Evolutionary conservation across 179 eudicot genomes (phyloP).

Genomic region (Spinacia oleracea): DNA sequence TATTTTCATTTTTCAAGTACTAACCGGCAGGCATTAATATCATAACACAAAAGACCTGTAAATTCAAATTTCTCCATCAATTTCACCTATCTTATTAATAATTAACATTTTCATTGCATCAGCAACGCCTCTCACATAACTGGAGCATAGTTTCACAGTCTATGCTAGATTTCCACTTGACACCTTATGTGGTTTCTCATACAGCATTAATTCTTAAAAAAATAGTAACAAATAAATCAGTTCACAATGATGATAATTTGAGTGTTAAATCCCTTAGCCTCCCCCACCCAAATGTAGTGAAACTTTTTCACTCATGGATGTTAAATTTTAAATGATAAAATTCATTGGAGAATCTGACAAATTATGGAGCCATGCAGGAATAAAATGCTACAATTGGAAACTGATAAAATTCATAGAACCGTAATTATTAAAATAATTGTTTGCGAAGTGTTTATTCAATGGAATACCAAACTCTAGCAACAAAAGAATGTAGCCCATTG

Average conservation of each 20-base stretch:
- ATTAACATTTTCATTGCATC: not conserved
- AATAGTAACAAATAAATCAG: not conserved
- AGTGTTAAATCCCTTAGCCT: not conserved
- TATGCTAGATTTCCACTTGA: not conserved
- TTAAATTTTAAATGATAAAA: not conserved
- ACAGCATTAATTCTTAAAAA: not conserved
- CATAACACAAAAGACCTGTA: not conserved
- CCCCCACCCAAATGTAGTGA: not conserved
- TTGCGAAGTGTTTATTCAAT: not conserved
- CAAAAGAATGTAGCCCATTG: not conserved
- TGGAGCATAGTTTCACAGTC: not conserved
- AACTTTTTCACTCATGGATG: not conserved
- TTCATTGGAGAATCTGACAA: not conserved
- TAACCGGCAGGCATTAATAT: not conserved
- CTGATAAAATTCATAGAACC: not conserved
- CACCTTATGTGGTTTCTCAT: not conserved
- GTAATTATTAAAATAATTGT: not conserved
- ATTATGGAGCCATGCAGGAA: not conserved
- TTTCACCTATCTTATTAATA: not conserved
- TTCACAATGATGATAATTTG: not conserved
- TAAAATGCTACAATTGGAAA: not conserved
- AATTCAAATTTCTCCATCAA: not conserved
- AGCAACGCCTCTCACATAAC: not conserved
- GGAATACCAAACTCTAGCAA: not conserved
- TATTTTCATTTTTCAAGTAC: not conserved